Evolutionary conservation across 2,329 filamentous ascomycete genomes (phyloP).

Genomic region (Incumbomyces lentus): DNA sequence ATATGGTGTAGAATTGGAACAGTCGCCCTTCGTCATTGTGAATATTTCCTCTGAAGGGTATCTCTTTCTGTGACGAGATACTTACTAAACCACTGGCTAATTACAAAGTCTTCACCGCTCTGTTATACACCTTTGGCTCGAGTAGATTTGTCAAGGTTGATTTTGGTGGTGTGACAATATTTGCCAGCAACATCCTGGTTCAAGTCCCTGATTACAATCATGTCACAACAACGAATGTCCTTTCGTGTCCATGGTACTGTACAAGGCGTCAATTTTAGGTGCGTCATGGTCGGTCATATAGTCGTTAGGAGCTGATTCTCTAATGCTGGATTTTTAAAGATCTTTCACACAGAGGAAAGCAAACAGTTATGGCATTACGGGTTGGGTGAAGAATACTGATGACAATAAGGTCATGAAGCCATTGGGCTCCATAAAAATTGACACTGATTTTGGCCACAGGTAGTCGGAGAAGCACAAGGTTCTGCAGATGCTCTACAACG

Average conservation of each 20-base stretch:
- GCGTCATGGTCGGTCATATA: neutral
- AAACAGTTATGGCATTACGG: constrained; percentile 33
- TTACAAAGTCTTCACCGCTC: too few relatives aligned
- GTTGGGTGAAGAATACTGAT: constrained; percentile 39
- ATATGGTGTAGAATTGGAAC: too few relatives aligned
- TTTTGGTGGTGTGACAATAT: neutral
- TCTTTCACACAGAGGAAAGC: constrained; percentile 39
- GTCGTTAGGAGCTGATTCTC: neutral
- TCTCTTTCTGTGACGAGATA: too few relatives aligned
- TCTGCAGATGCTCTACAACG: constrained; percentile 52
- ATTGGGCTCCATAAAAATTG: neutral
- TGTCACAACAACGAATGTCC: constrained; percentile 14
- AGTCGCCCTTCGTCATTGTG: too few relatives aligned
- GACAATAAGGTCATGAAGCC: constrained; percentile 31
- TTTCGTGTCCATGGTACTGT: constrained; percentile 19
- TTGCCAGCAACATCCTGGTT: neutral
- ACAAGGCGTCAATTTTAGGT: constrained; percentile 22
- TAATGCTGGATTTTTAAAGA: constrained; percentile 4
- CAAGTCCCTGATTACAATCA: constrained; percentile 1
- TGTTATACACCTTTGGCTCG: neutral
- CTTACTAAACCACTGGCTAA: too few relatives aligned
- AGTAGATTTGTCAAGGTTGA: neutral
- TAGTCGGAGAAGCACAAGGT: constrained; percentile 83
- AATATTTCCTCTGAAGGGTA: too few relatives aligned
- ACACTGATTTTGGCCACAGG: constrained; percentile 40